phyloP scores from a whole-genome alignment of 495 filamentous ascomycete genomes.

The Jackrogersella multiformis region DNA sequence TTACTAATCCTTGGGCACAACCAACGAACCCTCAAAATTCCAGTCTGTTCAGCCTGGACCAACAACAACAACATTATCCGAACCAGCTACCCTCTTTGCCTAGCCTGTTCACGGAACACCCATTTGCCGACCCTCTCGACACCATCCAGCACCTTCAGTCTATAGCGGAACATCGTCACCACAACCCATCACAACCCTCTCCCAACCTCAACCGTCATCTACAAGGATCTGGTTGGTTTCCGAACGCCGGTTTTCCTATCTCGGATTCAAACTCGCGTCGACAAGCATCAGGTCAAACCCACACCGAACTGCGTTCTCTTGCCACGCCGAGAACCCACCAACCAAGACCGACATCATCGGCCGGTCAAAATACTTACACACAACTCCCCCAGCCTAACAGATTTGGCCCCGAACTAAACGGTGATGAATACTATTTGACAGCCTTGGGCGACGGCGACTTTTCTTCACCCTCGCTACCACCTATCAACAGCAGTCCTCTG shows the following conservation, averaged over 20 bases:
- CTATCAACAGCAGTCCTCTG: constrained; percentile 34
- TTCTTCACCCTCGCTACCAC: constrained; percentile 51
- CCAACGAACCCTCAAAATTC: neutral
- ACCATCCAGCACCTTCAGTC: neutral
- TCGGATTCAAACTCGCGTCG: neutral
- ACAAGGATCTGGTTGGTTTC: neutral
- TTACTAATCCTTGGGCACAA: neutral
- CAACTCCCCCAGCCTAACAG: constrained; percentile 22
- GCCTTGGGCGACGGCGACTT: constrained; percentile 46
- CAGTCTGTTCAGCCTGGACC: neutral
- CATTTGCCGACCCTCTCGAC: neutral
- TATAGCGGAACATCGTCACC: neutral
- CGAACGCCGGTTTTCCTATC: neutral
- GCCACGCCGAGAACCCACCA: constrained; percentile 16
- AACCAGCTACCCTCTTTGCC: constrained; percentile 24
- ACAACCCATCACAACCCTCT: neutral
- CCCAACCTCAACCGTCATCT: neutral
- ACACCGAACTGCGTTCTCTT: neutral
- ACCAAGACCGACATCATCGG: constrained; percentile 3
- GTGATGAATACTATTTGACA: constrained; percentile 46
- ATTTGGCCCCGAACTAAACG: constrained; percentile 9
- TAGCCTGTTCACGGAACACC: neutral
- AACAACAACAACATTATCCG: constrained; percentile 3
- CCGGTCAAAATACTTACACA: neutral
- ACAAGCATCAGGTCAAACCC: neutral